Evolutionary conservation across 2,329 filamentous ascomycete genomes (phyloP), one percentile per base, ranked within the genome.

Genomic region (Eutypella sp.): DNA sequence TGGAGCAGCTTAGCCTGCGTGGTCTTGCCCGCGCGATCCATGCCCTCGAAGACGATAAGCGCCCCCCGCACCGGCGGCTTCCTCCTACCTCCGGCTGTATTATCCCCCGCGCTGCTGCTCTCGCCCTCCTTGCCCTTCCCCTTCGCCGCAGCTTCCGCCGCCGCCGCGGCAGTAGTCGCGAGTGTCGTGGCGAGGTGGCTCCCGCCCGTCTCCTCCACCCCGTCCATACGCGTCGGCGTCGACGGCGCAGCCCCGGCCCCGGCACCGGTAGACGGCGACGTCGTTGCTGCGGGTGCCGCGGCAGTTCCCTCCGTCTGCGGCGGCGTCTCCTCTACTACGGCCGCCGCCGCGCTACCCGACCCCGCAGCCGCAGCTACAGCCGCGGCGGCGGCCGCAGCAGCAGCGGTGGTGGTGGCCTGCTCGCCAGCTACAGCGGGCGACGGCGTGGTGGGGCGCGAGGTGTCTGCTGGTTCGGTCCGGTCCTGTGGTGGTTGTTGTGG

Each of bases 11-110:
- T 78, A 56, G 89, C 91, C 76, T 96, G 91, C 27, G 90, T 95
- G 19, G 89, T 92, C 75, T 96, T 96, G 46, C 91, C 91, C 37
- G 90, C 89, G 53, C 89, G 82, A 60, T 96, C 91, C 50, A 96
- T 75, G 2, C 91, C 91, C 70, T 96, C 91, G 46, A 96, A 81
- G 4, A 92, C 86, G 44, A 96, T 79, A 25, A 96, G 78, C 11
- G 84, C 81, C 40, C 90, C 90, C 40, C 85, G 76, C 42, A 66
- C 63, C 2, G 60, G 60, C 45, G 51, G 58, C 49, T 37, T 48
- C 47, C 25, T 29, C 31, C n/a, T n/a, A n/a, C n/a, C n/a, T 10
- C 31, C n/a, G 27, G 20, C 31, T 7, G 16, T 29, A 4, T 27
- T 44, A 2, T 29, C 29, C 4, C 41, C 46, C 9, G 41, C n/a